These are phyloP conservation scores for Casuarina equisetifolia DNA, from an alignment of 306 rosid genomes.

Conservation along the genomic window DNA sequence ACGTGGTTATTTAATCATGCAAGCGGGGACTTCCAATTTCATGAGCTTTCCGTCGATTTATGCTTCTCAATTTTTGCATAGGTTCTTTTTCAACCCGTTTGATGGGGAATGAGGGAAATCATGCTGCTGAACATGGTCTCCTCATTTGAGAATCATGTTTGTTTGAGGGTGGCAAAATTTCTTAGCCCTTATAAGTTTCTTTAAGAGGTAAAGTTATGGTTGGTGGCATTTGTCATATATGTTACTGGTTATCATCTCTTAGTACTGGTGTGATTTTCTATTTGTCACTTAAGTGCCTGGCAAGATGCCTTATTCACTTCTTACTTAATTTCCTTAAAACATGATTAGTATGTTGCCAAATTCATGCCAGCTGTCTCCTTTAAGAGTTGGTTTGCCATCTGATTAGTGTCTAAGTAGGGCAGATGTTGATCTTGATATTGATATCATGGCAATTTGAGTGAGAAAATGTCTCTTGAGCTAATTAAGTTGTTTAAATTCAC, in stretches of 20 bases:
- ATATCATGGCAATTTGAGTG: background rate
- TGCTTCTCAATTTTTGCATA: background rate
- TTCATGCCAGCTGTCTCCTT: background rate
- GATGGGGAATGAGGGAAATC: background rate
- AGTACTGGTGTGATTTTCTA: background rate
- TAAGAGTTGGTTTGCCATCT: background rate
- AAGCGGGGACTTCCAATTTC: background rate
- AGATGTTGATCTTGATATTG: background rate
- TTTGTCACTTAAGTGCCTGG: background rate
- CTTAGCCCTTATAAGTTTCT: conserved; percentile 3
- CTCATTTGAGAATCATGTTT: background rate
- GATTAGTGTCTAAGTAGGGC: background rate
- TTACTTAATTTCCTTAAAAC: background rate
- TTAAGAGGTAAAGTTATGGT: background rate
- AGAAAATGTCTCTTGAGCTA: conserved; percentile 1
- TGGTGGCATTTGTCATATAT: background rate
- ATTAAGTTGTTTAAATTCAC: background rate
- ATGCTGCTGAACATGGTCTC: background rate
- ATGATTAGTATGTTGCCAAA: background rate
- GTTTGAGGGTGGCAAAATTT: background rate
- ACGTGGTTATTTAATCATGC: background rate
- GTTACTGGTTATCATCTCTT: background rate
- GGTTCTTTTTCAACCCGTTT: background rate
- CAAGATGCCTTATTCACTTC: background rate
- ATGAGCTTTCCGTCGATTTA: background rate